Percentiles rank a stretch among this genome's conserved stretches.
Evolutionary conservation across 140 eudicot genomes (phyloP).

Genomic region (Cichorium intybus): DNA sequence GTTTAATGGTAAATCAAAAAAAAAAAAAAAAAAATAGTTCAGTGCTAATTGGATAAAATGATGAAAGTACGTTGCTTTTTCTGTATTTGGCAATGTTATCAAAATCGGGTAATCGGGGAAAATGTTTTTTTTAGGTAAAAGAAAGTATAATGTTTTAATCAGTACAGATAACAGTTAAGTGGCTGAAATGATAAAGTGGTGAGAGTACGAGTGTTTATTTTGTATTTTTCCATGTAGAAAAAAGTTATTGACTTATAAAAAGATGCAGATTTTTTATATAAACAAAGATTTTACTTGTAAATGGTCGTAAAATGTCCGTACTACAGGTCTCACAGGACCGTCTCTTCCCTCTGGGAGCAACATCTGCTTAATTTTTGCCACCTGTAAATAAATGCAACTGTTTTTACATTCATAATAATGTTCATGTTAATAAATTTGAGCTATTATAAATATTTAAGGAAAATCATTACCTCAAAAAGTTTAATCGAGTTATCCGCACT

Average conservation of each 20-base stretch:
- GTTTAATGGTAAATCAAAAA: too few relatives aligned
- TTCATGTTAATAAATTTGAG: background rate
- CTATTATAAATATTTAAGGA: background rate
- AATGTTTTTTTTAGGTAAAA: too few relatives aligned
- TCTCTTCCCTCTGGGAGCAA: slow-evolving; percentile 78
- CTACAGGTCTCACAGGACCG: slow-evolving; percentile 78
- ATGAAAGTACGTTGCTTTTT: too few relatives aligned
- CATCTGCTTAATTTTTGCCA: slow-evolving; percentile 79
- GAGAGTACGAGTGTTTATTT: too few relatives aligned
- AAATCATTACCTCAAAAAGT: slow-evolving; percentile 70
- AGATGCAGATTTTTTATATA: background rate
- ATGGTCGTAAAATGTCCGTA: slow-evolving; percentile 84
- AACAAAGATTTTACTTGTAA: slow-evolving; percentile 52
- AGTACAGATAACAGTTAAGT: too few relatives aligned
- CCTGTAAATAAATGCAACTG: slow-evolving; percentile 39
- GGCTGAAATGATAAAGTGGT: too few relatives aligned
- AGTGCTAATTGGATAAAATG: background rate
- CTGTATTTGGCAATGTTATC: too few relatives aligned
- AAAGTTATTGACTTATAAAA: background rate
- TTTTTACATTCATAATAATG: slow-evolving; percentile 9
- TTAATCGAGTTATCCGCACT: slow-evolving; percentile 85
- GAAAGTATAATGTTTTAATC: background rate
- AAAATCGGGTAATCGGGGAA: too few relatives aligned
- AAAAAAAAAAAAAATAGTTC: too few relatives aligned
- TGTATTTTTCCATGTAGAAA: background rate